Conservation (phyloP, 1,139 yeast species). For the Pichia sp. region DNA sequence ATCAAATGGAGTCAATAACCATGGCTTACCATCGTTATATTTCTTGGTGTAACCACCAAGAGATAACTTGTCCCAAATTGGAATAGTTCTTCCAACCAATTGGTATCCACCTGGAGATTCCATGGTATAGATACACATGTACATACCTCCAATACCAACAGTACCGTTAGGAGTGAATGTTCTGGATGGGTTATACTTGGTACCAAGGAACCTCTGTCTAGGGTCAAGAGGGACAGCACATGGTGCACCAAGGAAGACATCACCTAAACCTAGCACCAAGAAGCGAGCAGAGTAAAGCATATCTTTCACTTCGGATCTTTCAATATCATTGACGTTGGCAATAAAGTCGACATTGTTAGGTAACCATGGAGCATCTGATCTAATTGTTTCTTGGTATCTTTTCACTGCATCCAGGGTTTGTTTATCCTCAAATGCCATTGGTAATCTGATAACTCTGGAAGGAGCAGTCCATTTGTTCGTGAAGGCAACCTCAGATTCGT, state of each 20-base stretch:
- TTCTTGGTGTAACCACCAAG: conserved; percentile 54
- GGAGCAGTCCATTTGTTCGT: conserved; percentile 80
- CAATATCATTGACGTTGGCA: conserved; percentile 77
- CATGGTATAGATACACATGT: conserved; percentile 98
- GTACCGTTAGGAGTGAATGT: conserved; percentile 95
- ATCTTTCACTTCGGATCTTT: conserved; percentile 68
- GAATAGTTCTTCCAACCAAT: conserved; percentile 91
- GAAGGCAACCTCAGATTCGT: conserved; percentile 67
- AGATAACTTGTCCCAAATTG: conserved; percentile 93
- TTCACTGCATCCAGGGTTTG: conserved; percentile 83
- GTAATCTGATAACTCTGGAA: conserved; percentile 75
- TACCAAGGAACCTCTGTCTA: conserved; percentile 83
- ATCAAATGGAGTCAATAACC: conserved; percentile 89
- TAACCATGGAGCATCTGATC: conserved; percentile 93
- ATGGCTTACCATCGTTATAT: conserved; percentile 51
- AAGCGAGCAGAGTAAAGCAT: conserved; percentile 84
- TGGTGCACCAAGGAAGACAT: conserved; percentile 95
- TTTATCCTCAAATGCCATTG: conserved; percentile 94
- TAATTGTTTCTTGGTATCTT: conserved; percentile 87
- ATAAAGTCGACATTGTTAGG: conserved; percentile 96
- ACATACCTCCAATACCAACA: conserved; percentile 97
- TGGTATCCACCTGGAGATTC: conserved; percentile 99
- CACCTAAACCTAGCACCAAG: conserved; percentile 92
- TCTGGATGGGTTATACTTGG: conserved; percentile 94
- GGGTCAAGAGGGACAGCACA: conserved; percentile 98